Conservation (phyloP, 1,284 basidiomycete genomes). For the Rhodofomes roseus region DNA sequence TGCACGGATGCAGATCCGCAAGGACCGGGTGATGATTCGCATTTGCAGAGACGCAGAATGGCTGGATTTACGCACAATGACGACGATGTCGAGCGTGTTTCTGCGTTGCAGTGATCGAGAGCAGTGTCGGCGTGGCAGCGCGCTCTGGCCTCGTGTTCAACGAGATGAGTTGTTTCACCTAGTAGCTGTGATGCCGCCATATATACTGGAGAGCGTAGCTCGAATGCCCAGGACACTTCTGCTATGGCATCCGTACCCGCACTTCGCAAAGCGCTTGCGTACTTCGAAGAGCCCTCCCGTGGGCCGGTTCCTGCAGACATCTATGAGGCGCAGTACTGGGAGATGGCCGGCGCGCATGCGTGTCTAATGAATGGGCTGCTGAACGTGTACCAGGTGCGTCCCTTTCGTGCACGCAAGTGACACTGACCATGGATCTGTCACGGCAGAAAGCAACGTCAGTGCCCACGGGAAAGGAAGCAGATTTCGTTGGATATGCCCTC, state of each 20-base stretch:
- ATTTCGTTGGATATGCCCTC: conserved; percentile 8
- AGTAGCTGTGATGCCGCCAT: too few species aligned
- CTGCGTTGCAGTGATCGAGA: too few species aligned
- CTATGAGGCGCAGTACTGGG: conserved; percentile 12
- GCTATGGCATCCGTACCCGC: background rate
- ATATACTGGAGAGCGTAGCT: background rate
- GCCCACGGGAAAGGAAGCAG: conserved; percentile 4
- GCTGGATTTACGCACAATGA: too few species aligned
- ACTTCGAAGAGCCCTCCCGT: conserved; percentile 4
- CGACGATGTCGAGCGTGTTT: too few species aligned
- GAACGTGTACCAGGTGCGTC: conserved; percentile 11
- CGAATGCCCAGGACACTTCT: background rate
- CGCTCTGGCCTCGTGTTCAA: too few species aligned
- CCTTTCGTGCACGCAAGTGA: too few species aligned
- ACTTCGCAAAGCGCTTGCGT: conserved; percentile 8
- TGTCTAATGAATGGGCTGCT: conserved; percentile 10
- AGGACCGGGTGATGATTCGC: too few species aligned
- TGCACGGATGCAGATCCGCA: too few species aligned
- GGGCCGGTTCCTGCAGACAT: conserved; percentile 9
- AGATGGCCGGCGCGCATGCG: conserved; percentile 15
- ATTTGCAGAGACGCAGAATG: too few species aligned
- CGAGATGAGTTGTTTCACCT: too few species aligned
- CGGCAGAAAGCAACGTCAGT: conserved; percentile 13
- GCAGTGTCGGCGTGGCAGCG: too few species aligned
- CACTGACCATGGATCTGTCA: background rate